Evolutionary conservation across 2,329 filamentous ascomycete species (phyloP).

Genomic region (Diplodia intermedia): DNA sequence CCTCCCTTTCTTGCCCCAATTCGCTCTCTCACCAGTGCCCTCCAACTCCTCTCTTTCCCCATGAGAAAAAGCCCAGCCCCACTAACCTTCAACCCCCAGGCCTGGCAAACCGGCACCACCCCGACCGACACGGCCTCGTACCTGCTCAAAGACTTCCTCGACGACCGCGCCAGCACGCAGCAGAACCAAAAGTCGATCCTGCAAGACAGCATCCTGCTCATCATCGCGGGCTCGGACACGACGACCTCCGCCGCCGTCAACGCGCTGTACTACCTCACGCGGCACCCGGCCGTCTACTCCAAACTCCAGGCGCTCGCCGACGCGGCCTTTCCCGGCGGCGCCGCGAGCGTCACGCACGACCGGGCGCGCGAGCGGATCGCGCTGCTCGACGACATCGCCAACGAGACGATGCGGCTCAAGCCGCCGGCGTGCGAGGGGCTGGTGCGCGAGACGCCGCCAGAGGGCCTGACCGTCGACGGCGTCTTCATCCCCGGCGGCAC

Average conservation of each 20-base stretch:
- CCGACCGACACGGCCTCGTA: conserved; percentile 51
- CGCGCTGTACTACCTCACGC: conserved; percentile 37
- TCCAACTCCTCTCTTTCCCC: background rate
- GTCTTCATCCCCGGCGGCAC: conserved; percentile 44
- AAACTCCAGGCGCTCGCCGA: conserved; percentile 34
- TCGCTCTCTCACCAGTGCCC: too few species aligned
- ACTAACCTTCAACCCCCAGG: background rate
- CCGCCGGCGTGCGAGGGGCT: conserved; percentile 50
- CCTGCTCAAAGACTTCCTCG: conserved; percentile 49
- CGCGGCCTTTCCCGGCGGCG: conserved; percentile 39
- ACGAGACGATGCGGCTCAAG: conserved; percentile 54
- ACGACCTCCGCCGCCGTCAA: conserved; percentile 13
- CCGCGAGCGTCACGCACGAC: conserved; percentile 42
- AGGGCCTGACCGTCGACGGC: conserved; percentile 48
- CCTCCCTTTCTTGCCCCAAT: background rate
- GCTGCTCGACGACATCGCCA: conserved; percentile 51
- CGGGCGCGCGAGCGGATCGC: conserved; percentile 39
- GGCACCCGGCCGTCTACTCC: conserved; percentile 26
- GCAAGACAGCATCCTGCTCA: conserved; percentile 45
- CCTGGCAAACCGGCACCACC: conserved; percentile 37
- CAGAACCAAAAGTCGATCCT: conserved; percentile 37
- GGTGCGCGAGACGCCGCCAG: conserved; percentile 47
- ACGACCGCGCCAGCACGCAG: conserved; percentile 47
- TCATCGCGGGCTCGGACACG: conserved; percentile 42
- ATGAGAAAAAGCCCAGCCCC: background rate